A percentile compares a stretch with the other conserved stretches of the same genome.
These are phyloP conservation scores for Leucocoprinus birnbaumii DNA, from an alignment of 768 basidiomycete species.

Conservation along the genomic window DNA sequence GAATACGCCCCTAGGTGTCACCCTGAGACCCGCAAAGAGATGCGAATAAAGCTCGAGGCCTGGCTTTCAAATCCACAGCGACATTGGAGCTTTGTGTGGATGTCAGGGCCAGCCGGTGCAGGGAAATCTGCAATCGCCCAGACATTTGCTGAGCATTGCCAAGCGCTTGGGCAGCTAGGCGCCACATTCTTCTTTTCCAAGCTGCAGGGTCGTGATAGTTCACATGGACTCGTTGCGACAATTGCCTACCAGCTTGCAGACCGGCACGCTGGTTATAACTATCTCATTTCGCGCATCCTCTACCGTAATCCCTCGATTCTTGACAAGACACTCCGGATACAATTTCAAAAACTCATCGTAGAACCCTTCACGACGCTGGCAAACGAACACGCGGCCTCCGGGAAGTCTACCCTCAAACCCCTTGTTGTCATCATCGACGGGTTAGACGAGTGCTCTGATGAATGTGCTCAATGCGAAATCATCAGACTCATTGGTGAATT, in stretches of 20 bases:
- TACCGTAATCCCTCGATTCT: neutral
- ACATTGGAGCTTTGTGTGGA: neutral
- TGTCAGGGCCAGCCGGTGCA: slow-evolving; percentile 4
- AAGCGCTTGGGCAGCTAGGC: neutral
- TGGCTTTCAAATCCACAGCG: neutral
- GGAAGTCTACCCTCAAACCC: neutral
- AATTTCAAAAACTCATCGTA: neutral
- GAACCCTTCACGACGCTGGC: neutral
- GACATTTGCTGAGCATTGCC: slow-evolving; percentile 2
- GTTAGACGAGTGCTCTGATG: neutral
- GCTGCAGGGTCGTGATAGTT: neutral
- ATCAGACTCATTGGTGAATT: neutral
- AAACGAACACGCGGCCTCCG: too few relatives aligned
- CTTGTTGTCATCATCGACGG: slow-evolving; percentile 2
- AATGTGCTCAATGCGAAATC: neutral
- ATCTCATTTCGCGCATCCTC: neutral
- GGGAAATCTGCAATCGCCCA: slow-evolving; percentile 9
- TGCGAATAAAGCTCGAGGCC: neutral
- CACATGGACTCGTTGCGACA: neutral
- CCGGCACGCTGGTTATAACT: neutral
- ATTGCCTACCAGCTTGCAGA: slow-evolving; percentile 6
- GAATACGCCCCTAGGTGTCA: neutral
- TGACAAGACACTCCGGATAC: neutral
- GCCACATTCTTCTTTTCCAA: slow-evolving; percentile 8
- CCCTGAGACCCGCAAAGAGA: neutral